Evolutionary conservation across 2,329 filamentous ascomycete species (phyloP), one percentile per base, ranked within the genome.

Genomic region (Dothidotthia symphoricarpi): DNA sequence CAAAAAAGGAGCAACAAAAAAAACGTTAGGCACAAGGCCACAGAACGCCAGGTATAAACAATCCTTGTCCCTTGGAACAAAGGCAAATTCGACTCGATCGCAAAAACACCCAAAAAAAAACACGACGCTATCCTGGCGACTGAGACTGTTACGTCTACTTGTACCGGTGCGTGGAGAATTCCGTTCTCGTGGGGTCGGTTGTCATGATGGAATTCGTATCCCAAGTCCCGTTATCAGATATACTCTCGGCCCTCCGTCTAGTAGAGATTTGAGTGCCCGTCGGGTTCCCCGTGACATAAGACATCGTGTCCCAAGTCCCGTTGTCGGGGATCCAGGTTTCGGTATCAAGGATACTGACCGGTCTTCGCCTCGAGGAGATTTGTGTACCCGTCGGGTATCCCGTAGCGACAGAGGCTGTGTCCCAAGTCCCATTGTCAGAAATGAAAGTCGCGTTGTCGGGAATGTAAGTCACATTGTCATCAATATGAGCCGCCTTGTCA

Each of bases 261-360:
- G 51, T 39, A 24, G 51, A 52, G 28, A 50, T 33, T 17, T 49
- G 43, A 10, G 49, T 48, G 29, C 50, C 55, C 1, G 50, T 43
- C 17, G 41, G 48, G 24, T 49, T 32, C 24, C 46, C 50, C 24
- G 49, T 53, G 7, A 44, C 37, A 27, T 47, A 48, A 17, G 49
- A 47, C 33, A 50, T 58, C 15, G 55, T 58, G 26, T 58, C 55
- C 55, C 55, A 58, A 7, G 55, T 58, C n/a, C 53, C 55, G 16
- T 48, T 51, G 19, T 58, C 55, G 2, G 47, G 36, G 12, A 56
- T 39, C 31, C 46, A 39, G 7, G 55, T 58, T n/a, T 51, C 55
- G 16, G 47, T 51, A 19, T 58, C 55, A 2, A 45, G 36, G 12
- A 56, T 39, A 14, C 43, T 57, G 29, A 36, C 27, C 35, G 34